Evolutionary conservation across 2,329 filamentous ascomycete species (phyloP), one percentile per base, ranked within the genome.

Genomic region (Botryotinia calthae): DNA sequence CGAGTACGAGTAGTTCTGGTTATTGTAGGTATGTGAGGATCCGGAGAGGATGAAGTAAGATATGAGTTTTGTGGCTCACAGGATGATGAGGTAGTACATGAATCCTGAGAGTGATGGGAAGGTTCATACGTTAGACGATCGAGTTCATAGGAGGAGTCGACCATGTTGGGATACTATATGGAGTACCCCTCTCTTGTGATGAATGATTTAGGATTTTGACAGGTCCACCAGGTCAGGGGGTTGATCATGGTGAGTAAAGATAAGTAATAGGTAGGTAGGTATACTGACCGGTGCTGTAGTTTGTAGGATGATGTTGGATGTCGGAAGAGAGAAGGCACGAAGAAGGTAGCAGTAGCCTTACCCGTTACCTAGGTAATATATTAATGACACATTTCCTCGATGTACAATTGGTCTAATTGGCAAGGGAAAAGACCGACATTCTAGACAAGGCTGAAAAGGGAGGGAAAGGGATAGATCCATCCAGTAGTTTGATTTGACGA

Each of bases 1-100:
- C 79, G 77, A 51, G 71, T 75, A 56, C 56, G 37, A 22, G 71
- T 28, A 18, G 54, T 67, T n/a, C 46, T 46, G 22, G 46, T 22
- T n/a, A 54, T 54, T 1, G 12, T 28, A 40, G 56, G 22, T 18
- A 54, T 10, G 10, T 61, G 61, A 48, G 22, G 54, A n/a, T 56
- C 58, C 16, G 16, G 66, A 12, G 71, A 73, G 70, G 44, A 22
- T 68, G 48, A 34, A 56, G 44, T 20, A 31, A 42, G 20, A 18
- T 42, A 25, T n/a, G 62, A 22, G 31, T 42, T 20, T 44, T 18
- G 62, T 3, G n/a, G 48, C 8, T 62, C 16, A 37, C n/a, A 34
- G 4, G 44, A 51, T 66, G 63, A 66, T n/a, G 31, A 18, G 16
- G 44, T 65, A 37, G 25, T 48, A n/a, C 20, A 65, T 10, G 31